Evolutionary conservation across 169 alveolate genomes (phyloP), one percentile per base, ranked within the genome.

Genomic region (Eimeria acervulina): DNA sequence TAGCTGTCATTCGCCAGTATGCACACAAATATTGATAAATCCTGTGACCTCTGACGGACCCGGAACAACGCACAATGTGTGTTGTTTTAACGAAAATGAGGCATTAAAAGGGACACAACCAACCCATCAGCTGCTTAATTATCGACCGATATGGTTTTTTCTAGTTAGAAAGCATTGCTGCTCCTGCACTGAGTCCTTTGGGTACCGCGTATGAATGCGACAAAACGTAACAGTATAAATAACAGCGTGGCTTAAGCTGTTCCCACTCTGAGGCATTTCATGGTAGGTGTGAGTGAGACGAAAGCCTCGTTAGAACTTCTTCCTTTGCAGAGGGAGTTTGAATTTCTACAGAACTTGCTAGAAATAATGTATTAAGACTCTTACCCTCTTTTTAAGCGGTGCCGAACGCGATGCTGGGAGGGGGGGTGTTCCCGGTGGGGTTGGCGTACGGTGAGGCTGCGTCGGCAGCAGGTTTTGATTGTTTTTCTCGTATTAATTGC

Each of bases 341-440:
- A 19, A 23, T 19, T 21, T 38, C 0, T 38, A 7, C 23, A 17
- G 7, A 74, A 36, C 10, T 31, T 19, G 15, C 1, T 28, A 40
- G 59, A 38, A 74, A 42, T 74, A 17, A 40, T 7, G 33, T 8
- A 7, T 74, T 74, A 17, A 8, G 15, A 1, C 21, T 21, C 15
- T 74, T 19, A 21, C 3, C 2, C 4, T 15, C 15, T 8, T 8
- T 42, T 42, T 17, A 36, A 12, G 90, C 68, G 17, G 70, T 31
- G 70, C 90, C 70, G 68, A 47, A 47, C 5, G 72, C 2, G 44
- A 13, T 31, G 90, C 42, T 19, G 90, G 26, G 38, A 28, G 90
- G 90, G 90, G 63, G 90, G 90, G 63, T 42, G 90, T 80, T 80
- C 19, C 5, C 10, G 72, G 90, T 80, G 90, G 90, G 90, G 90